Evolutionary conservation across 805 yeast species (phyloP).

Genomic region (Yarrowia divulgata): DNA sequence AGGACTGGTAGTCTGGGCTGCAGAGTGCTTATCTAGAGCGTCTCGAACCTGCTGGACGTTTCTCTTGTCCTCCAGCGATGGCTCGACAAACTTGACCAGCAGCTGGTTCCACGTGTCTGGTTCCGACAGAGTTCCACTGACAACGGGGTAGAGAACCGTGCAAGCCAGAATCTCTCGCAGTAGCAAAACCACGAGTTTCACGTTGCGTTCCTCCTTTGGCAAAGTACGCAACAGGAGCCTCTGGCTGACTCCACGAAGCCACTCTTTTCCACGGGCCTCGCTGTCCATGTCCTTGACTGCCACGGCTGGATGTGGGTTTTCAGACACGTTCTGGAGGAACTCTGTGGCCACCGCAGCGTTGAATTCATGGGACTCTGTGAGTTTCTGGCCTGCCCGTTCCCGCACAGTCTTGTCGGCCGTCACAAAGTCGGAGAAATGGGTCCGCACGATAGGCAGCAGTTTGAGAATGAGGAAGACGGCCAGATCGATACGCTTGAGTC

Average conservation of each 20-base stretch:
- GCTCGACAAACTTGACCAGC: constrained; percentile 65
- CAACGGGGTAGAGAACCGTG: constrained; percentile 61
- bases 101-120: constrained; percentile 79
- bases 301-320: constrained; percentile 67
- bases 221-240: constrained; percentile 60
- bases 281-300: constrained; percentile 51
- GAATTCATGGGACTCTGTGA: constrained; percentile 51
- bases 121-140: constrained; percentile 61
- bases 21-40: constrained; percentile 69
- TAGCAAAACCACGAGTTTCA: constrained; percentile 59
- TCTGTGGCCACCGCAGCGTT: constrained; percentile 56
- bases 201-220: constrained; percentile 55
- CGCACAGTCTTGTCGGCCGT: constrained; percentile 52
- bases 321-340: constrained; percentile 53
- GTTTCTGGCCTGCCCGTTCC: constrained; percentile 45
- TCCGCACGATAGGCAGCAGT: constrained; percentile 69
- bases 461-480: constrained; percentile 64
- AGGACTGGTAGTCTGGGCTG: constrained; percentile 38
- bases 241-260: constrained; percentile 56
- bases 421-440: constrained; percentile 64
- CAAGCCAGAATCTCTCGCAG: constrained; percentile 69
- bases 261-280: constrained; percentile 56
- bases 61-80: constrained; percentile 71
- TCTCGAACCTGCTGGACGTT: constrained; percentile 76
- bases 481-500: constrained; percentile 58